Evolutionary conservation across 2,329 filamentous ascomycete genomes (phyloP), one percentile per base, ranked within the genome.

Genomic region (Diaporthe eres): DNA sequence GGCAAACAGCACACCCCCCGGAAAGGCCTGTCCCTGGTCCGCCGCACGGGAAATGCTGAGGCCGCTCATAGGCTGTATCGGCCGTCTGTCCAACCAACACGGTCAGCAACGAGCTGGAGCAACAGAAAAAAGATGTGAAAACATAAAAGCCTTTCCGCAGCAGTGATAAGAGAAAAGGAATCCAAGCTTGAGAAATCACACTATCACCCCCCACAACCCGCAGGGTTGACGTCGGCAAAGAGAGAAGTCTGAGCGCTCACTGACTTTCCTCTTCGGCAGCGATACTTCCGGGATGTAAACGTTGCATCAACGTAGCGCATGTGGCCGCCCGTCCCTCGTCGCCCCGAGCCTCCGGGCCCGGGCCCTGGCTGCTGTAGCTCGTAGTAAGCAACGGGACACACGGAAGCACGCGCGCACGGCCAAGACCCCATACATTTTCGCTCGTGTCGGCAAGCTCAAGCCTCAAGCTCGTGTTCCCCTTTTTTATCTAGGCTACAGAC

Each of bases 301-400:
- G 65, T 70, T 55, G 49, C 65, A 70, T 39, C 42, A 28, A 65
- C 34, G 61, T 47, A 55, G 65, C 65, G 63, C 22, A 39, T 39
- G 65, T 51, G 44, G 65, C 47, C 65, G 49, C 49, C 65, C 47
- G 65, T 70, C 8, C 49, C 22, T 28, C 34, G n/a, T 42, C 49
- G 49, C 65, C 34, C 65, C 49, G 65, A 53, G 10, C 17, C 34
- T 22, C 49, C 65, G 65, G 65, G n/a, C 65, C 65, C 65, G 65
- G 65, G 49, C 47, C 13, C 65, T 39, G n/a, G n/a, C 22, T 17
- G 22, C 9, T 19, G 55, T 57, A 8, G 1, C 3, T 53, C 1
- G n/a, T 15, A 55, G 22, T n/a, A 9, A 15, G 51, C 9, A 39
- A 22, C 34, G 34, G 57, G 9, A 53, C 25, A 31, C 10, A 34